Evolutionary conservation across 78 protist genomes (phyloP).

Genomic region (Dictyostelium intermedium): DNA sequence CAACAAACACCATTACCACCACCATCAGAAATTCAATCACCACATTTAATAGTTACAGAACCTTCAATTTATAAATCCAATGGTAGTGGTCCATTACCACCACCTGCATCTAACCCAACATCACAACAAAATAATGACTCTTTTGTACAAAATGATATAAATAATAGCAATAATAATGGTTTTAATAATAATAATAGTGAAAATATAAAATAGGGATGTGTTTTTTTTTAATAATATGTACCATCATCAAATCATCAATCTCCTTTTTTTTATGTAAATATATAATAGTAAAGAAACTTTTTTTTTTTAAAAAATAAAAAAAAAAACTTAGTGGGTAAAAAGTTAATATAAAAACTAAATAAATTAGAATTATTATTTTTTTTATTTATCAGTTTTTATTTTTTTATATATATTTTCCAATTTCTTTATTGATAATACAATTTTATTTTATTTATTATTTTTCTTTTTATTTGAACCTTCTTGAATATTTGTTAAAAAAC

Average conservation of each 20-base stretch:
- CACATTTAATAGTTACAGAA: constrained; percentile 4
- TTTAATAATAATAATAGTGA: constrained; percentile 10
- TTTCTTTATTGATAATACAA: not conserved
- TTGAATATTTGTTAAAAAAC: constrained; percentile 45
- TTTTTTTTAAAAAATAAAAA: not conserved
- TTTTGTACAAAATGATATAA: not conserved
- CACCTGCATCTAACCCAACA: not conserved
- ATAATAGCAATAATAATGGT: not conserved
- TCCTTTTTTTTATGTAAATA: not conserved
- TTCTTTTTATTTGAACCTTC: constrained; percentile 43
- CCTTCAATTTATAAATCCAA: not conserved
- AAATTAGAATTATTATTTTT: not conserved
- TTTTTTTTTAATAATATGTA: not conserved
- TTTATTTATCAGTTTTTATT: not conserved
- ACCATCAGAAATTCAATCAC: not conserved
- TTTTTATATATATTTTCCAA: too few relatives aligned
- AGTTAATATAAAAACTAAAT: not conserved
- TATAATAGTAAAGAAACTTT: not conserved
- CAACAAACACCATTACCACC: constrained; percentile 1
- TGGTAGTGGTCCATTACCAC: not conserved
- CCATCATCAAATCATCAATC: not conserved
- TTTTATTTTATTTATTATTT: not conserved
- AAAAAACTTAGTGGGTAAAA: not conserved
- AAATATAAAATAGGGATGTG: not conserved
- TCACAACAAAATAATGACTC: constrained; percentile 3